Evolutionary conservation across 176 grass and related monocot species (phyloP).

Genomic region (Pharus latifolius): DNA sequence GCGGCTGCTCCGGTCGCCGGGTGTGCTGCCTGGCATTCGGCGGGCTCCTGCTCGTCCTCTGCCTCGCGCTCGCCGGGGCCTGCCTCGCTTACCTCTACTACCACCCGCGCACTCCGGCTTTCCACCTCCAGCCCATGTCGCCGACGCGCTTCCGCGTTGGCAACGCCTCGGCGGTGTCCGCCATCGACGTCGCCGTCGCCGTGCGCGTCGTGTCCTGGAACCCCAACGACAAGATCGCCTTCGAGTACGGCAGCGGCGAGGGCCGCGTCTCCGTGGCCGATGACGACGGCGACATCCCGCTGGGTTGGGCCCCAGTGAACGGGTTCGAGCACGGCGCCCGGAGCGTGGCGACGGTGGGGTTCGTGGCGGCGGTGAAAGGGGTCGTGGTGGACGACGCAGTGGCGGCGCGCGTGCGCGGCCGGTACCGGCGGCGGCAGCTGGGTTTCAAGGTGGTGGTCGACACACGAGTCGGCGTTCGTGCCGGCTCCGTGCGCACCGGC

Average conservation of each 20-base stretch:
- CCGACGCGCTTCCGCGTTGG: constrained; percentile 33
- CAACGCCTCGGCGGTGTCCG: constrained; percentile 12
- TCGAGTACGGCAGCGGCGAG: constrained; percentile 56
- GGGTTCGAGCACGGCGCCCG: constrained; percentile 41
- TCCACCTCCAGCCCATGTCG: constrained; percentile 52
- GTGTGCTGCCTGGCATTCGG: constrained; percentile 31
- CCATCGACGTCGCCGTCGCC: constrained; percentile 39
- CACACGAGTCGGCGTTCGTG: constrained; percentile 39
- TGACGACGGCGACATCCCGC: constrained; percentile 48
- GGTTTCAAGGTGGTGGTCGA: constrained; percentile 58
- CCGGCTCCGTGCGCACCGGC: constrained; percentile 24
- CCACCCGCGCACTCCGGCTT: constrained; percentile 59
- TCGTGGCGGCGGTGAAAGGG: constrained; percentile 33
- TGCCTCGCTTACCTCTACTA: constrained; percentile 78
- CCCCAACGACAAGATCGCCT: constrained; percentile 48
- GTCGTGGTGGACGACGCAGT: constrained; percentile 73
- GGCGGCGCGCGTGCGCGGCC: constrained; percentile 39
- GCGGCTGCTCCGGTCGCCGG: constrained; percentile 39
- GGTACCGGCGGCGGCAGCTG: constrained; percentile 29
- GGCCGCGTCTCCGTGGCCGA: constrained; percentile 43
- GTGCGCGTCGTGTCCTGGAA: constrained; percentile 44
- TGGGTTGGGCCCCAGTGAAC: constrained; percentile 34
- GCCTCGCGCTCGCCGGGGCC: constrained; percentile 37
- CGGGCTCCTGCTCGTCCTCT: constrained; percentile 22
- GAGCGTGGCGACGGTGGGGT: constrained; percentile 27